Conservation (phyloP, 2,329 filamentous ascomycete species). For the Bipolaris sorokiniana region DNA sequence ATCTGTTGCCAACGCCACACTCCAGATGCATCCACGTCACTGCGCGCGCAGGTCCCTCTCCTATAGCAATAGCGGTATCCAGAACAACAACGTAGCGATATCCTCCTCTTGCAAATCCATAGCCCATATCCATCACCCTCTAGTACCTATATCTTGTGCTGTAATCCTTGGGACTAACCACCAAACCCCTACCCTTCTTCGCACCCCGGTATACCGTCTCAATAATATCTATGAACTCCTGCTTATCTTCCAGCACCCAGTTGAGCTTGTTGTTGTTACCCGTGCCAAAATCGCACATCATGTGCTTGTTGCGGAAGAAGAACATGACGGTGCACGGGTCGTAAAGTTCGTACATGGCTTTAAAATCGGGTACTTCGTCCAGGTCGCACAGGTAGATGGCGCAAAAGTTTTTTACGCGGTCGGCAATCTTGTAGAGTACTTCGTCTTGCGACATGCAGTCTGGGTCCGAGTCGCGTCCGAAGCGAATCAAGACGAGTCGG, state of each 20-base stretch:
- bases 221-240: slow-evolving; percentile 97
- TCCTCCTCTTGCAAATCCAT: background rate
- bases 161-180: slow-evolving; percentile 90
- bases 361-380: slow-evolving; percentile 71
- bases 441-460: slow-evolving; percentile 88
- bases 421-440: slow-evolving; percentile 91
- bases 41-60: background rate
- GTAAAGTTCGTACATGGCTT: slow-evolving; percentile 91
- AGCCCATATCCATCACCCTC: background rate
- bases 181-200: slow-evolving; percentile 95
- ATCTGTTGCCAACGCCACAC: background rate
- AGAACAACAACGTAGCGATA: background rate
- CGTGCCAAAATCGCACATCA: slow-evolving; percentile 95
- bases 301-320: slow-evolving; percentile 98
- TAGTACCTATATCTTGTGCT: slow-evolving; percentile 73
- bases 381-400: slow-evolving; percentile 86
- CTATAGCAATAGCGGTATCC: background rate
- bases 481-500: slow-evolving; percentile 89
- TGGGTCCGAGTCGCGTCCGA: slow-evolving; percentile 83
- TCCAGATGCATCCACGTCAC: background rate
- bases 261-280: slow-evolving; percentile 99
- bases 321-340: slow-evolving; percentile 96
- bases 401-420: slow-evolving; percentile 90
- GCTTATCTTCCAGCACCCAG: slow-evolving; percentile 96
- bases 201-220: slow-evolving; percentile 98